phyloP scores from a whole-genome alignment of 805 yeast species.

The Torulaspora delbrueckii region DNA sequence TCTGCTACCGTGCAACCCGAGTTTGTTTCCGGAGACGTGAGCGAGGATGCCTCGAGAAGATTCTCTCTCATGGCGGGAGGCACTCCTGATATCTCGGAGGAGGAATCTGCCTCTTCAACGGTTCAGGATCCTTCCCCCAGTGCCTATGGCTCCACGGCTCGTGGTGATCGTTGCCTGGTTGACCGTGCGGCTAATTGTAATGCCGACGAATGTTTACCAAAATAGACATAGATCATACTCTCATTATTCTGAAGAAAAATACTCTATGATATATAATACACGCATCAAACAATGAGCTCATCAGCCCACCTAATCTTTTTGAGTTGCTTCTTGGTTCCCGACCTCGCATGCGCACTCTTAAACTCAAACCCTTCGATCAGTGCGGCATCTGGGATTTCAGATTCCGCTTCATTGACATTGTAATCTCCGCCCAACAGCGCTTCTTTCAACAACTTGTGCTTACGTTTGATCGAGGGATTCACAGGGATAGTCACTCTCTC shows the following conservation, averaged over 20 bases:
- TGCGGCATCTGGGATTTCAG: constrained; percentile 25
- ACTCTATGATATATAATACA: constrained; percentile 3
- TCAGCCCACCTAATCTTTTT: constrained; percentile 2
- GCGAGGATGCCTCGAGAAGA: constrained; percentile 33
- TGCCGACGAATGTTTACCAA: constrained; percentile 40
- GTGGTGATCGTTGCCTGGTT: constrained; percentile 42
- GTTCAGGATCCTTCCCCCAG: constrained; percentile 16
- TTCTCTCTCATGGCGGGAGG: constrained; percentile 36
- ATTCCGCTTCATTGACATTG: constrained; percentile 9
- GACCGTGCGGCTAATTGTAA: constrained; percentile 53
- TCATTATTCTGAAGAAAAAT: neutral
- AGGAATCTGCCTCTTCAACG: constrained; percentile 14
- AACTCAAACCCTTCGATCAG: constrained; percentile 29
- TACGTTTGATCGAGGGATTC: constrained; percentile 25
- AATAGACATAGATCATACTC: constrained; percentile 1
- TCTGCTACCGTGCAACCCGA: constrained; percentile 97
- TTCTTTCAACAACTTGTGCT: constrained; percentile 19
- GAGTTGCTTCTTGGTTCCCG: neutral
- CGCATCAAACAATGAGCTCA: neutral
- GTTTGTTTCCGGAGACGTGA: constrained; percentile 43
- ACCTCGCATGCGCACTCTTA: neutral
- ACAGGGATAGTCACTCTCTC: constrained; percentile 34
- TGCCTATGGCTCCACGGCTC: constrained; percentile 35
- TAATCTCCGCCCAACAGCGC: constrained; percentile 19
- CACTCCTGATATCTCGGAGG: constrained; percentile 14